Evolutionary conservation across 768 basidiomycete genomes (phyloP).

Genomic region (Tephrocybe sp.): DNA sequence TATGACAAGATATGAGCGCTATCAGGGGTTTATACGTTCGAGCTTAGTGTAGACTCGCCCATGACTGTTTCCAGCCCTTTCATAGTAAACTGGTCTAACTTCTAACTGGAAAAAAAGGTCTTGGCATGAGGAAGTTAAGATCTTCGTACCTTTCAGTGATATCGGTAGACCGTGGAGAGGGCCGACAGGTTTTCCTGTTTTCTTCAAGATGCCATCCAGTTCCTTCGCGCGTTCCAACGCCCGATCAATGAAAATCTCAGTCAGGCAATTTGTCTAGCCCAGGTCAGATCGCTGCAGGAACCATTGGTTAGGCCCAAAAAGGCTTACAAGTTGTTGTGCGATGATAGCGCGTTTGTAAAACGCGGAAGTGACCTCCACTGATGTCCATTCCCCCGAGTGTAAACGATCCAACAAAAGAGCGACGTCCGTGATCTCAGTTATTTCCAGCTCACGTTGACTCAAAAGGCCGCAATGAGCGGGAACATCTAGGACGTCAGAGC

Average conservation of each 20-base stretch:
- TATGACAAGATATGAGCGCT: slow-evolving; percentile 6
- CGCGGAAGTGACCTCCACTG: slow-evolving; percentile 58
- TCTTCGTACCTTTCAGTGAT: slow-evolving; percentile 33
- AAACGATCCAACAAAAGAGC: slow-evolving; percentile 44
- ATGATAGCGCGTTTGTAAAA: slow-evolving; percentile 68
- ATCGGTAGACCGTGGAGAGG: slow-evolving; percentile 54
- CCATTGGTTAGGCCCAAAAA: background rate
- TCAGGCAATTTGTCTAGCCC: slow-evolving; percentile 48
- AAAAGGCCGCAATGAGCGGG: slow-evolving; percentile 55
- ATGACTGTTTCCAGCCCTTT: slow-evolving; percentile 55
- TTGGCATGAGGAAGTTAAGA: background rate
- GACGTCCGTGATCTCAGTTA: slow-evolving; percentile 53
- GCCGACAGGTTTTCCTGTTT: slow-evolving; percentile 49
- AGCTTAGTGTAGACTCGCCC: slow-evolving; percentile 16
- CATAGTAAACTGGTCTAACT: slow-evolving; percentile 53
- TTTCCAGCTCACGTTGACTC: slow-evolving; percentile 51
- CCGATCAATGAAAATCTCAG: slow-evolving; percentile 59
- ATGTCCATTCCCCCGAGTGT: slow-evolving; percentile 46
- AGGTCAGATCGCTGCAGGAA: background rate
- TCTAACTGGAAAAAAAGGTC: background rate
- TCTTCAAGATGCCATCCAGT: slow-evolving; percentile 44
- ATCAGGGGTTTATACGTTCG: background rate
- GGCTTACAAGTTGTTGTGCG: slow-evolving; percentile 62
- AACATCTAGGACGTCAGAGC: slow-evolving; percentile 46
- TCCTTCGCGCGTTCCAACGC: slow-evolving; percentile 46